A percentile compares a stretch with the other conserved stretches of the same genome.
These are phyloP conservation scores for Excoecaria agallocha DNA, from an alignment of 345 rosid species.

Conservation along the genomic window DNA sequence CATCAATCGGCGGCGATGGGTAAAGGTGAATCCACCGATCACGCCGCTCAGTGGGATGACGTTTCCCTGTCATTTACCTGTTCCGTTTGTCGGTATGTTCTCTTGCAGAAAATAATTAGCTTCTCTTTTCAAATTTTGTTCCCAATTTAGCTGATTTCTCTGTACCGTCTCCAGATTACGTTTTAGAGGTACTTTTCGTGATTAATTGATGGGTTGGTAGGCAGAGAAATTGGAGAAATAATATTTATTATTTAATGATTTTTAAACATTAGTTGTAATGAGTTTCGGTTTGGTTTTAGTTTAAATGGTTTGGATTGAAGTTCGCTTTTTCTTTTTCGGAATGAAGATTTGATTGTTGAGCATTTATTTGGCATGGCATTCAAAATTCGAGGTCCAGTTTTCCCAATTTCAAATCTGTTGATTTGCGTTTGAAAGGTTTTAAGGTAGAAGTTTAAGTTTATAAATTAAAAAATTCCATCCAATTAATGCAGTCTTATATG, in stretches of 20 bases:
- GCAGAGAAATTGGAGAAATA: too few relatives aligned
- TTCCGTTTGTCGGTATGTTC: constrained; percentile 63
- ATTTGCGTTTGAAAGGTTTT: neutral
- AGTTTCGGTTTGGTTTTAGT: neutral
- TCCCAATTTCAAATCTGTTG: neutral
- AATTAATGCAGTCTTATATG: neutral
- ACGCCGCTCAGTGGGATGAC: constrained; percentile 49
- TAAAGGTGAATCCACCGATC: neutral
- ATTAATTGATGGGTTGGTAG: too few relatives aligned
- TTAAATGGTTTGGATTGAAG: neutral
- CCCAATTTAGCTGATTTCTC: neutral
- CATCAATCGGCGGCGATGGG: neutral
- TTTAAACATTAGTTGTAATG: neutral
- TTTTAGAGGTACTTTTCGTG: too few relatives aligned
- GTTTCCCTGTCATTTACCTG: constrained; percentile 51
- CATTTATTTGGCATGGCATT: neutral
- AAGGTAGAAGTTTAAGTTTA: neutral
- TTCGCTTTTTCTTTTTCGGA: neutral
- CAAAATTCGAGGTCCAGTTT: neutral
- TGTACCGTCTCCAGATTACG: neutral
- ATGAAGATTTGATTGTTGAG: neutral
- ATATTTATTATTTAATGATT: too few relatives aligned
- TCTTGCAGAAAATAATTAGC: neutral
- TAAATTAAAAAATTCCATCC: neutral
- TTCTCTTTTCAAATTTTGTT: too few relatives aligned